Evolutionary conservation across 2,329 filamentous ascomycete species (phyloP).

Genomic region (Rhynchosporium agropyri): DNA sequence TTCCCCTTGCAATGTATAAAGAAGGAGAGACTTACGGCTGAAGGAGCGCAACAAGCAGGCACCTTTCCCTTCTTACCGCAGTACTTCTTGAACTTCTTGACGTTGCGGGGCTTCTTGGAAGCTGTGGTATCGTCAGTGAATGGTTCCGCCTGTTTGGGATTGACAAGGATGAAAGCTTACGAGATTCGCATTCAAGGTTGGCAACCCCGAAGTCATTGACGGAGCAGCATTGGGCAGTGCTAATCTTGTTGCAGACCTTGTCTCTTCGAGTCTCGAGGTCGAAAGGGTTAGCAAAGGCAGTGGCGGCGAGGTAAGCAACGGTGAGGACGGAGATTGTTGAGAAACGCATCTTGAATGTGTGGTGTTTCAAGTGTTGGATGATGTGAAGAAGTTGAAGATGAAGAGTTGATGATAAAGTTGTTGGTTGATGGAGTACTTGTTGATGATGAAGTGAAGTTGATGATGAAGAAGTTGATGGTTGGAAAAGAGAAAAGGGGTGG

Average conservation of each 20-base stretch:
- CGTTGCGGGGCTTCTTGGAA: background rate
- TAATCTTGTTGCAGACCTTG: background rate
- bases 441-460: too few relatives aligned
- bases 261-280: background rate
- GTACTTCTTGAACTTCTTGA: slow-evolving; percentile 8
- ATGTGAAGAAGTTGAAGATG: background rate
- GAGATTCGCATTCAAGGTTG: background rate
- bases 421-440: background rate
- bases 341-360: background rate
- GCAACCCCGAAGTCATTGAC: background rate
- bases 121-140: background rate
- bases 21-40: background rate
- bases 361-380: background rate
- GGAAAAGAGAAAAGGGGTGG: too few relatives aligned
- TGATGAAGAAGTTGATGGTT: too few relatives aligned
- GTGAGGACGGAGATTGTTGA: background rate
- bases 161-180: background rate
- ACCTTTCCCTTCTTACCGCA: slow-evolving; percentile 9
- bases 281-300: background rate
- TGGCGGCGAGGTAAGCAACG: background rate
- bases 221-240: background rate
- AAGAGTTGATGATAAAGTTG: background rate
- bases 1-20: background rate
- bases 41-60: slow-evolving; percentile 10
- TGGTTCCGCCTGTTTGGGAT: background rate